Evolutionary conservation across 2,329 filamentous ascomycete genomes (phyloP), one percentile per base, ranked within the genome.

Genomic region (Neoscytalidium dimidiatum): DNA sequence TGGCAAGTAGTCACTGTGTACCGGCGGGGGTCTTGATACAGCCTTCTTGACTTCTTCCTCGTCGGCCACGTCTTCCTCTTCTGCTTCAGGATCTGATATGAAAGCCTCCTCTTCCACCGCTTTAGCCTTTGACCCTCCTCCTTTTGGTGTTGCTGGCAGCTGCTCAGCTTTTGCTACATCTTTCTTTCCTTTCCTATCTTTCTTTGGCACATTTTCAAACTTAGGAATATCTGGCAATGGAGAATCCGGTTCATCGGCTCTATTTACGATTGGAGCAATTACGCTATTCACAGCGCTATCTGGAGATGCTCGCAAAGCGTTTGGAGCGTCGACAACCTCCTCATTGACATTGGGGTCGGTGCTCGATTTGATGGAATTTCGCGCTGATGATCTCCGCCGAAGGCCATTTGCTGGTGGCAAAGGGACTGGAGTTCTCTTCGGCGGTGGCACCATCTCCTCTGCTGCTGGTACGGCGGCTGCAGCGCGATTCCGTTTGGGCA

Each of bases 1-100:
- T 26, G 94, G 94, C 21, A 97, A 82, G 71, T 89, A 92, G 68
- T 86, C 86, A 73, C 92, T 97, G 72, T 97, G 91, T 17, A 96
- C 88, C 0, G 93, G 87, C 6, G 92, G 92, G 13, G 90, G 85
- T 64, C 92, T 83, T 8, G 84, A 82, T 26, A 85, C 71, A 21
- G 87, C 86, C 69, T 84, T 82, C 68, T 58, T 85, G 82, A 57
- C 77, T 70, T 88, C 86, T 69, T 85, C 83, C 44, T 84, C 81
- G 26, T 86, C 83, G 9, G 81, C 79, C 23, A 84, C 78, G 60
- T 84, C 83, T 7, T 79, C 78, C 26, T 78, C 82, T 19, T 86
- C 84, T 1, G 78, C 84, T 72, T 88, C 86, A 19, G 83, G 83
- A 71, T 88, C 83, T 19, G 29, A 44, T 64, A 13, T 68, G 52